Base-by-base conservation (phyloP, 352 stramenopile genomes). In the Globisporangium lucens region DNA sequence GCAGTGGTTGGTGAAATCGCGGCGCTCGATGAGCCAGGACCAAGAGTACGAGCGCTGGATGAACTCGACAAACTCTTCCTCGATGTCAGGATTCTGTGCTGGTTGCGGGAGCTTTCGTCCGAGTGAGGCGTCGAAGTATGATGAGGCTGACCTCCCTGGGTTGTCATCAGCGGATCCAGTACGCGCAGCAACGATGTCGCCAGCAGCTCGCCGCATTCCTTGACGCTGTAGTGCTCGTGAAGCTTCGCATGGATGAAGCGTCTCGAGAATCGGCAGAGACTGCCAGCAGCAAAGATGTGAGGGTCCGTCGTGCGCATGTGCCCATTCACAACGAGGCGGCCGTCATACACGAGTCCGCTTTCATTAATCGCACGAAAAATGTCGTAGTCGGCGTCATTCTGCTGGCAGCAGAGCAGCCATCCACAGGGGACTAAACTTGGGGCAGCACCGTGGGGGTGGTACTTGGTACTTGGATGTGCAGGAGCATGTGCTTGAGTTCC, bases 301-400 rank as follows among this genome's bases (percentile, higher is more conserved):
- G 79, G 71, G 66, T 98, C 93, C 0, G 89, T 89, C 30, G 93
- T 98, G 30, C 80, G 79, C 78, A 97, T 92, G 41, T 74, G 69
- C 15, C 84, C 84, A 65, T 96, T 90, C 24, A 98, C 92, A 36
- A 98, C 91, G 33, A 98, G 80, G 0, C 90, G 80, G 0, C 92
- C 92, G 68, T 98, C 92, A 71, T 97, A 98, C 24, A 98, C 92
- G 36, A 98, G 82, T 7, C 92, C 93, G 62, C 83, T 90, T 53
- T 96, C 89, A 70, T 97, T 97, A 56, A 97, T 89, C 10, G 91
- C 91, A 4, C 80, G 80, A 69, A 98, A 98, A 1, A 97, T 72
- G 72, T 97, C 90, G 17, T 83, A 78, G 70, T 97, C 89, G 13
- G 89, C 82, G 67, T 97, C 91, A 51, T 87, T 89, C 27, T 92